Evolutionary conservation across 2,329 filamentous ascomycete species (phyloP), one percentile per base, ranked within the genome.

Genomic region (Talaromyces sp.): DNA sequence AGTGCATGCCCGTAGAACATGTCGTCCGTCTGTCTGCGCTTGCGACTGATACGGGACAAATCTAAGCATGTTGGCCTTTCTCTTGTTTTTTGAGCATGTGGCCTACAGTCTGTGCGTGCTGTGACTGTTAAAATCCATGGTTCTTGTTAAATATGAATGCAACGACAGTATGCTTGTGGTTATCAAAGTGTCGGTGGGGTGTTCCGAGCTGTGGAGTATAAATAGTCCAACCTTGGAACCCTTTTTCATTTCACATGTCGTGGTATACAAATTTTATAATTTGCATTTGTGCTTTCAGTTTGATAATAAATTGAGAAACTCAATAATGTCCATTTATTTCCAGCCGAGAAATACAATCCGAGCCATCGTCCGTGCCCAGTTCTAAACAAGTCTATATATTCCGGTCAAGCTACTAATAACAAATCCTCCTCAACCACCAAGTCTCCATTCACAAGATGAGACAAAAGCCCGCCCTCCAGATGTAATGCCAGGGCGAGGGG

Each of bases 401-500:
- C 21, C 21, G 19, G 17, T 46, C 43, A 54, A 38, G 12, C 31
- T 54, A 54, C 38, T 24, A 26, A 5, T 26, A 41, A 54, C 29
- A 35, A 24, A 38, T 48, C 31, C 27, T 38, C 29, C 26, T 29
- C 27, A 32, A 53, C 48, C 9, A 46, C 51, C 27, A 27, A 56
- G 29, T n/a, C 35, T 14, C 35, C 14, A 38, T n/a, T 14, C 35
- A 38, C 5, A 9, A 38, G 14, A 46, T 41, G 27, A 41, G 19
- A 60, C 56, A 58, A 59, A 46, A 32, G 41, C 65, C 64, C 67
- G 70, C 67, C n/a, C 43, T 21, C n/a, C 19, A 46, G 43, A 46
- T 24, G 21, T 24, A 46, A 46, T 24, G 43, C 43, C 43, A 46
- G 65, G 66, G 55, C 68, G 69, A 72, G 72, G 69, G 71, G 71